phyloP scores from a whole-genome alignment of 2,329 filamentous ascomycete species.

The Xylariaceae sp. region DNA sequence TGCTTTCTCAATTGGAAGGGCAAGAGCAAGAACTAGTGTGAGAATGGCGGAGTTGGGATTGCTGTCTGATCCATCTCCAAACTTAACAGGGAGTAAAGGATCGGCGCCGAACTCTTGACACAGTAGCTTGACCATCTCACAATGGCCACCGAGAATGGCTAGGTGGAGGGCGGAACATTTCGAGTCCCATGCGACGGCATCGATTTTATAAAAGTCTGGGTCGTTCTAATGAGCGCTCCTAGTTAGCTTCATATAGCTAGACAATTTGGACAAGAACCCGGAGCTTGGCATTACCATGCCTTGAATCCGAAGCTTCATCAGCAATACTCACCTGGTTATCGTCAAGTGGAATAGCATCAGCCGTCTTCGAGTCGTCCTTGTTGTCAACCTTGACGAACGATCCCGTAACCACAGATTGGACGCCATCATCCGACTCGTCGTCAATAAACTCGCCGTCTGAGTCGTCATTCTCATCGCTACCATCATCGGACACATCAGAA shows the following conservation, averaged over 20 bases:
- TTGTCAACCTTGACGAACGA: conserved; percentile 75
- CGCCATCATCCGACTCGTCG: conserved; percentile 58
- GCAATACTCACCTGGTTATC: conserved; percentile 54
- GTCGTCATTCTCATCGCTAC: conserved; percentile 45
- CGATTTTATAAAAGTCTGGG: conserved; percentile 81
- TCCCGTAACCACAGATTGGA: conserved; percentile 65
- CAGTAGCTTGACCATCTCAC: conserved; percentile 71
- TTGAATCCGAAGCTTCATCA: background rate
- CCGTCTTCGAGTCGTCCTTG: conserved; percentile 46
- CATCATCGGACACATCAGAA: conserved; percentile 34
- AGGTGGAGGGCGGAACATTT: conserved; percentile 78
- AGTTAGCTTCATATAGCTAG: conserved; percentile 6
- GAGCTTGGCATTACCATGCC: background rate
- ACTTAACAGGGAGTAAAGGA: conserved; percentile 75
- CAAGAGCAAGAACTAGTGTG: conserved; percentile 71
- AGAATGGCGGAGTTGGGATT: conserved; percentile 67
- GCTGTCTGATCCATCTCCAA: conserved; percentile 55
- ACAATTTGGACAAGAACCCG: background rate
- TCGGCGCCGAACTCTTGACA: conserved; percentile 80
- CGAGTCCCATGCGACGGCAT: conserved; percentile 81
- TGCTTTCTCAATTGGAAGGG: conserved; percentile 68
- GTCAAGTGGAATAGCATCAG: conserved; percentile 55
- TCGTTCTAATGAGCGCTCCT: conserved; percentile 51
- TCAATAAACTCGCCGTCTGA: conserved; percentile 57
- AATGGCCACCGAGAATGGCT: conserved; percentile 76